Evolutionary conservation across 805 yeast genomes (phyloP).

Genomic region (Wickerhamiella parazyma): DNA sequence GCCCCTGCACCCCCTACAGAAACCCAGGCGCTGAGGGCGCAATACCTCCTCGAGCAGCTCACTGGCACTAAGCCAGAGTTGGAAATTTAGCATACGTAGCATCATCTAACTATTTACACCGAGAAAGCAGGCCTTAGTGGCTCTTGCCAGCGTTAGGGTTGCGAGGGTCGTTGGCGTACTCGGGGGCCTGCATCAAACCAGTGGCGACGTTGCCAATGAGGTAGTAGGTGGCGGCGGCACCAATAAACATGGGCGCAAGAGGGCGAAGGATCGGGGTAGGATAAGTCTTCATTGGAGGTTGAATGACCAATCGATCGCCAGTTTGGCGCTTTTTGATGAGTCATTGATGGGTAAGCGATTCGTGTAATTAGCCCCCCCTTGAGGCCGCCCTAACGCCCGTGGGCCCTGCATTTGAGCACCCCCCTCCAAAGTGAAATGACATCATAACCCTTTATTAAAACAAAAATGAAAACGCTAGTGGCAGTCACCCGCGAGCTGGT

Average conservation of each 20-base stretch:
- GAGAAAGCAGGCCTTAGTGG: slow-evolving; percentile 8
- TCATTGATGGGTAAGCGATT: not conserved
- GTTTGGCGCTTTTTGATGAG: not conserved
- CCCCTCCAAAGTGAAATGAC: too few species aligned
- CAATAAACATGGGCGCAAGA: slow-evolving; percentile 82
- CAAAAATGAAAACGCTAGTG: slow-evolving; percentile 9
- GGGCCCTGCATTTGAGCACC: too few species aligned
- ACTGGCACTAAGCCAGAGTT: slow-evolving; percentile 13
- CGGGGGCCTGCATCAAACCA: slow-evolving; percentile 53
- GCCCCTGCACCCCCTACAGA: slow-evolving; percentile 15
- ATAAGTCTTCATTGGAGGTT: slow-evolving; percentile 27
- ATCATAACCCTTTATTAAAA: too few species aligned
- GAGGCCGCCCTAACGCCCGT: too few species aligned
- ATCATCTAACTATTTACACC: slow-evolving; percentile 1
- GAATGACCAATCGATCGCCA: not conserved
- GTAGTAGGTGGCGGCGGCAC: slow-evolving; percentile 63
- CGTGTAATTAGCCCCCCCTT: too few species aligned
- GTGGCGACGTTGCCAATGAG: slow-evolving; percentile 54
- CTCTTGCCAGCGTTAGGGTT: slow-evolving; percentile 57
- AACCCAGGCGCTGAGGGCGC: slow-evolving; percentile 16
- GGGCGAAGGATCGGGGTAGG: slow-evolving; percentile 47
- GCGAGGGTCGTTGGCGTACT: slow-evolving; percentile 89
- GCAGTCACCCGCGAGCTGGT: slow-evolving; percentile 19
- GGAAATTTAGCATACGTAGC: slow-evolving; percentile 9
- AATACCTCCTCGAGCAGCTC: slow-evolving; percentile 12